These are phyloP conservation scores for Plasmodium reichenowi DNA, from an alignment of 169 alveolate species.

Conservation along the genomic window DNA sequence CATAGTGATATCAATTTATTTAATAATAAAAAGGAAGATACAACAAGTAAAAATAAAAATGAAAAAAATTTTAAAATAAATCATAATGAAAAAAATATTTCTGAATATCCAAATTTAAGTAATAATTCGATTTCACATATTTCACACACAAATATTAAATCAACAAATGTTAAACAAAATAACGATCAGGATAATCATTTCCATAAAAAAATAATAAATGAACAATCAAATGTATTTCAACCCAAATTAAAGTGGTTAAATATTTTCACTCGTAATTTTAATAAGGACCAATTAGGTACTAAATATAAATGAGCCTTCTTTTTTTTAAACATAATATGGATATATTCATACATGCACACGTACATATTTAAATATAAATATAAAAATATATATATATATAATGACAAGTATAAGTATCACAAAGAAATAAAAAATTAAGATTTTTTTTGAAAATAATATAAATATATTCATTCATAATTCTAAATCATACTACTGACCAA, in stretches of 20 bases:
- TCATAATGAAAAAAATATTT: conserved; percentile 5
- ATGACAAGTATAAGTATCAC: not conserved
- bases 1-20: not conserved
- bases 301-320: not conserved
- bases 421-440: not conserved
- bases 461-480: too few species aligned
- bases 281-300: conserved; percentile 7
- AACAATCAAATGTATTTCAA: conserved; percentile 5
- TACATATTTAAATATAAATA: not conserved
- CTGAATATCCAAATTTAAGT: conserved; percentile 17
- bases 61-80: not conserved
- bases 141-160: conserved; percentile 17
- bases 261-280: conserved; percentile 43
- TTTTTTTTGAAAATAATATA: too few species aligned
- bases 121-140: conserved; percentile 27
- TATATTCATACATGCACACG: not conserved
- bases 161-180: conserved; percentile 1
- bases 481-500: too few species aligned
- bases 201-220: not conserved
- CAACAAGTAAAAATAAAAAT: conserved; percentile 5
- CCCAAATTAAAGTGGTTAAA: conserved; percentile 56
- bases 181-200: not conserved
- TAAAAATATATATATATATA: not conserved
- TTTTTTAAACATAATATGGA: not conserved
- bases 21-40: not conserved